Conservation (phyloP, 768 basidiomycete species). For the Rhizopogon roseolus region DNA sequence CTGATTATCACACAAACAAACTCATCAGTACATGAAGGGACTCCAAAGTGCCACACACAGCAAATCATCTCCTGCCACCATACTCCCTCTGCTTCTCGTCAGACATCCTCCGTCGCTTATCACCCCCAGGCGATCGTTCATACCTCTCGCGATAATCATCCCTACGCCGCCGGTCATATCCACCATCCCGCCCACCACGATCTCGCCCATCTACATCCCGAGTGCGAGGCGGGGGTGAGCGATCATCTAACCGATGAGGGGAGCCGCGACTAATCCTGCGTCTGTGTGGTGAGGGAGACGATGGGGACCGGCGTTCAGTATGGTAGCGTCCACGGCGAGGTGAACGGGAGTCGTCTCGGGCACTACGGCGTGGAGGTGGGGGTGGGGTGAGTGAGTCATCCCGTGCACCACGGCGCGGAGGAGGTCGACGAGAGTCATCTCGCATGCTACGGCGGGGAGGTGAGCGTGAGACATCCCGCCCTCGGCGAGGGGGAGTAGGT, state of each 20-base stretch:
- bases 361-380: slow-evolving; percentile 7
- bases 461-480: slow-evolving; percentile 21
- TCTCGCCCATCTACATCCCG: slow-evolving; percentile 17
- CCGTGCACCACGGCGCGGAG: slow-evolving; percentile 2
- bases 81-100: slow-evolving; percentile 22
- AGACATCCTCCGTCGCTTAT: slow-evolving; percentile 16
- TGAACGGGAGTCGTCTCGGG: slow-evolving; percentile 28
- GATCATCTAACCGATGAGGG: slow-evolving; percentile 13
- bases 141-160: slow-evolving; percentile 16
- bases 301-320: slow-evolving; percentile 19
- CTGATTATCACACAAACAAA: not conserved
- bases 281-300: slow-evolving; percentile 23
- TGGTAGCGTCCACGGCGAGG: slow-evolving; percentile 11
- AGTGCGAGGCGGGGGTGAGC: slow-evolving; percentile 17
- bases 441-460: slow-evolving; percentile 11
- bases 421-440: not conserved
- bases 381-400: slow-evolving; percentile 14
- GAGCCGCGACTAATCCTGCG: slow-evolving; percentile 18
- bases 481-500: slow-evolving; percentile 26
- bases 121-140: slow-evolving; percentile 20
- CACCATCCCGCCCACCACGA: slow-evolving; percentile 13
- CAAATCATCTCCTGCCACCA: slow-evolving; percentile 14
- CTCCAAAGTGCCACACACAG: not conserved
- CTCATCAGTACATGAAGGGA: not conserved
- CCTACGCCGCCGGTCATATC: slow-evolving; percentile 19